Percentiles rank a stretch among this genome's conserved stretches.
Conservation (phyloP, 805 yeast genomes). For the Blastobotrys attinorum region DNA sequence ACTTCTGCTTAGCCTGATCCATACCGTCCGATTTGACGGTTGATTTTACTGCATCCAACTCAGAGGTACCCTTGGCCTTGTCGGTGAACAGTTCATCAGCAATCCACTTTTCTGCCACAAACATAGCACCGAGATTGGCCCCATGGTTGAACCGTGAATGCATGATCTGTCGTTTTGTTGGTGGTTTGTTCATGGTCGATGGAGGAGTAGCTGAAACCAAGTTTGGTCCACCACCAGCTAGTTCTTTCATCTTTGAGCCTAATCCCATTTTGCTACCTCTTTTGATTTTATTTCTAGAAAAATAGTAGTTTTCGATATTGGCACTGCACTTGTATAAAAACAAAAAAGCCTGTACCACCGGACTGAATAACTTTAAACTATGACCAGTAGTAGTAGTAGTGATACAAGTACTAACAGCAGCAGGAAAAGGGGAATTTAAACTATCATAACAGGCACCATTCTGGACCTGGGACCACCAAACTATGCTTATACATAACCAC, state of each 20-base stretch:
- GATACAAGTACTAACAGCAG: no score
- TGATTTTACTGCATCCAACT: slow-evolving; percentile 61
- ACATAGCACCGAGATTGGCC: slow-evolving; percentile 76
- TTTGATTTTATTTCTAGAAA: no score
- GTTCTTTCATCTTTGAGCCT: slow-evolving; percentile 16
- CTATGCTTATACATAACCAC: no score
- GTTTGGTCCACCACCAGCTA: slow-evolving; percentile 4
- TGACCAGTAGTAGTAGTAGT: no score
- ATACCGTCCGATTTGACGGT: slow-evolving; percentile 42
- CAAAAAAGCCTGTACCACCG: no score
- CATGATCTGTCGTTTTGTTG: slow-evolving; percentile 27
- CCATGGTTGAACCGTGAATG: slow-evolving; percentile 53
- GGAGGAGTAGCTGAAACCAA: slow-evolving; percentile 23
- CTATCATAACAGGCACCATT: no score
- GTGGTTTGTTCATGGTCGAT: slow-evolving; percentile 25
- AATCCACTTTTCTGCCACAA: slow-evolving; percentile 70
- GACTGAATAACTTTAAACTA: no score
- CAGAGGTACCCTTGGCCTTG: slow-evolving; percentile 46
- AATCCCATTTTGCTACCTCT: slow-evolving; percentile 22
- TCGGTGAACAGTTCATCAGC: slow-evolving; percentile 41
- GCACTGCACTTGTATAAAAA: no score
- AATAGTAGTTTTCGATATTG: no score
- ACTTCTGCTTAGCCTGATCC: slow-evolving; percentile 43
- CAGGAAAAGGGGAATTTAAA: no score
- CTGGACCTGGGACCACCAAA: no score